Conservation (phyloP, 495 filamentous ascomycete species). For the Neurospora discreta region DNA sequence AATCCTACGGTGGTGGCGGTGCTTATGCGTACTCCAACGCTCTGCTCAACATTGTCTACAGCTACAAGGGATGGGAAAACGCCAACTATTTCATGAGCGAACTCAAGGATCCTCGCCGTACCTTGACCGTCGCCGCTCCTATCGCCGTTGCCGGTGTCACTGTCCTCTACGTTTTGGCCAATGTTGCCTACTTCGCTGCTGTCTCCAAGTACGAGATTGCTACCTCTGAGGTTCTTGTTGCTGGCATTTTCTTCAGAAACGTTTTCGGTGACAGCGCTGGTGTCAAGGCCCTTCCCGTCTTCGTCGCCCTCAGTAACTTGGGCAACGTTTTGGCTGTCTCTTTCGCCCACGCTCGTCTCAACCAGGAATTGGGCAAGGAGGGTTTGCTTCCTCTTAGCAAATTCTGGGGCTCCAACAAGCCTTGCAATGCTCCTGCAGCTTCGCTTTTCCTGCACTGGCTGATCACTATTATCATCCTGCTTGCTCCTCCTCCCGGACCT, state of each 20-base stretch:
- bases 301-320: constrained; percentile 50
- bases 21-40: constrained; percentile 32
- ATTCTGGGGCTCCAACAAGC: constrained; percentile 44
- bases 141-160: constrained; percentile 45
- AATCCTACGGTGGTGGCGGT: constrained; percentile 25
- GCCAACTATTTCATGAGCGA: constrained; percentile 46
- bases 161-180: constrained; percentile 52
- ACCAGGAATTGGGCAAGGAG: constrained; percentile 57
- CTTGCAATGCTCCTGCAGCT: constrained; percentile 40
- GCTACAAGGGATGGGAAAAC: constrained; percentile 36
- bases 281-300: constrained; percentile 39
- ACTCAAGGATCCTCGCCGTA: constrained; percentile 48
- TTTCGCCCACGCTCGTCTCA: constrained; percentile 48
- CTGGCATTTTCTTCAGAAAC: constrained; percentile 38
- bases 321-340: constrained; percentile 43
- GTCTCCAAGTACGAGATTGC: constrained; percentile 38
- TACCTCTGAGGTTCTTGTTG: constrained; percentile 33
- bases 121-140: constrained; percentile 49
- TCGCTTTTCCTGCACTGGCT: constrained; percentile 38
- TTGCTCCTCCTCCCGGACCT: constrained; percentile 34
- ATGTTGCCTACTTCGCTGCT: constrained; percentile 48
- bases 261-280: constrained; percentile 28
- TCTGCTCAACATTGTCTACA: constrained; percentile 39
- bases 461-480: constrained; percentile 33
- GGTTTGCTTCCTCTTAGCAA: constrained; percentile 50